Evolutionary conservation across 2,329 filamentous ascomycete species (phyloP), one percentile per base, ranked within the genome.

Genomic region (Penicillium thymicola): DNA sequence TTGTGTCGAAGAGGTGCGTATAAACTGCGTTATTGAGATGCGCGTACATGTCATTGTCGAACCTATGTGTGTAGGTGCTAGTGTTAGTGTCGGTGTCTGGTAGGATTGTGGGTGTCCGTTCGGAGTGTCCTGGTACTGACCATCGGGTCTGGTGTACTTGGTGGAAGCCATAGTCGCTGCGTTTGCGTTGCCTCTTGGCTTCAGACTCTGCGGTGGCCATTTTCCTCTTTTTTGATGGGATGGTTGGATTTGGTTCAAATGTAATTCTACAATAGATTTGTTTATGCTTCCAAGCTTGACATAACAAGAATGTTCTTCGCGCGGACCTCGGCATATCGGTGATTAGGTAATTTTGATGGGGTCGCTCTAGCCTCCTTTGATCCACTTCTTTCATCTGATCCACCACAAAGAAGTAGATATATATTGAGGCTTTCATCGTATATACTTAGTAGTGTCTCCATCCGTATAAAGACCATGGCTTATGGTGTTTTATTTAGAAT

Each of bases 11-110:
- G 55, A 95, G 81, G 60, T 89, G 88, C 67, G 89, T 89, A 75
- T 96, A 96, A 52, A 94, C 82, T 40, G 87, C 89, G 71, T 96
- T 96, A 77, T 96, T 96, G 81, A 96, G 85, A 72, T 97, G 93
- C 59, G 90, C 83, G 74, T 94, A 96, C 89, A 95, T 94, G 77
- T 96, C 92, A 71, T 96, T 96, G 75, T 96, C 92, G 72, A 85
- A 87, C 90, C 90, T 92, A 59, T 25, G 48, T 18, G 18, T 18
- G 5, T 42, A 16, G 21, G 10, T 45, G 32, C 49, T 42, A 47
- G 41, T 37, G 5, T 51, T 42, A 47, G 41, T 37, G 5, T 51
- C 27, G 13, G n/a, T 47, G 59, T 59, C 30, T 23, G 18, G 44
- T 36, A 16, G 11, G 18, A 11, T 34, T 16, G 32, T 14, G 43